These are phyloP conservation scores for Sclerotinia spermophila DNA, from an alignment of 2,329 filamentous ascomycete species.

Conservation along the genomic window DNA sequence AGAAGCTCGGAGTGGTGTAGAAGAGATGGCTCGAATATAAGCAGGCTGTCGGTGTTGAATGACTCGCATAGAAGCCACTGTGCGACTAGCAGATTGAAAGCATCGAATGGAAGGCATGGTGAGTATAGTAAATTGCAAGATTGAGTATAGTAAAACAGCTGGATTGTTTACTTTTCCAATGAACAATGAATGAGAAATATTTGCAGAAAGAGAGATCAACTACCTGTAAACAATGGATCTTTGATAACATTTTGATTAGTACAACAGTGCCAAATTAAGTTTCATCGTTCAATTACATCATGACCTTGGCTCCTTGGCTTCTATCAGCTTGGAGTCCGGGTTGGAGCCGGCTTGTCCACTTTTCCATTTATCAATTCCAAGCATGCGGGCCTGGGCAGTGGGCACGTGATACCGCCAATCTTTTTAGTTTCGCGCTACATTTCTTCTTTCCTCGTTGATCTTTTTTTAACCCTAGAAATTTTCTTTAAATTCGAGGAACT, in stretches of 20 bases:
- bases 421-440: neutral
- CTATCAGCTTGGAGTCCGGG: neutral
- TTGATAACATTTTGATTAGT: neutral
- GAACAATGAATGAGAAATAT: neutral
- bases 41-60: slow-evolving; percentile 20
- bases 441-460: neutral
- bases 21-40: slow-evolving; percentile 24
- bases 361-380: neutral
- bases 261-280: neutral
- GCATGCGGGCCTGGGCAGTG: neutral
- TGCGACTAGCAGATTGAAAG: neutral
- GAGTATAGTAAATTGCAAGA: neutral
- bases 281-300: neutral
- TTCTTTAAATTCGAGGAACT: neutral
- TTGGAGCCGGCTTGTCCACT: neutral
- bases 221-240: neutral
- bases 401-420: neutral
- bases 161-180: neutral
- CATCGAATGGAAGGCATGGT: slow-evolving; percentile 7
- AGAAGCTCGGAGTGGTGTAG: slow-evolving; percentile 18
- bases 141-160: neutral
- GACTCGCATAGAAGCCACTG: neutral
- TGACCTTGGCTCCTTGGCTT: neutral
- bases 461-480: neutral
- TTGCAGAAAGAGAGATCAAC: neutral